These are phyloP conservation scores for Blastobotrys arbuscula DNA, from an alignment of 1,139 yeast species.

Conservation along the genomic window DNA sequence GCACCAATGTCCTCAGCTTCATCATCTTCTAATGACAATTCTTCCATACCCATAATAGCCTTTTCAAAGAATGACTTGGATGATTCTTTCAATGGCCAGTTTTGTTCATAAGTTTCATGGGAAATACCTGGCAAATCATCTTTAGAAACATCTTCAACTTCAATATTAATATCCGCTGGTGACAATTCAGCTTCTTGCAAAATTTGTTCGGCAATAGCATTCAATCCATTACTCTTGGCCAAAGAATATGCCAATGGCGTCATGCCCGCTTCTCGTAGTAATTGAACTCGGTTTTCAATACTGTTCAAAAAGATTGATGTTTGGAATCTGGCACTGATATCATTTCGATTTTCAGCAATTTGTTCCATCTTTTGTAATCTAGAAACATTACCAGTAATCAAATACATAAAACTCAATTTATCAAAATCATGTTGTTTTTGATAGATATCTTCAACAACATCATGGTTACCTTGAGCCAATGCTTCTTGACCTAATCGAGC, in stretches of 20 bases:
- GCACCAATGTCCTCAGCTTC: slow-evolving; percentile 16
- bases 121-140: slow-evolving; percentile 44
- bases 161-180: slow-evolving; percentile 57
- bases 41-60: slow-evolving; percentile 70
- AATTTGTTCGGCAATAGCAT: slow-evolving; percentile 65
- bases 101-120: slow-evolving; percentile 42
- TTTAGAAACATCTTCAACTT: slow-evolving; percentile 37
- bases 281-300: slow-evolving; percentile 66
- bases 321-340: slow-evolving; percentile 72
- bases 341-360: slow-evolving; percentile 87
- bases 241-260: slow-evolving; percentile 87
- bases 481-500: slow-evolving; percentile 82
- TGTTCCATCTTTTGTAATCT: slow-evolving; percentile 79
- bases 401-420: slow-evolving; percentile 80
- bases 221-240: slow-evolving; percentile 82
- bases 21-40: slow-evolving; percentile 48
- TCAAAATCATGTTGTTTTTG: slow-evolving; percentile 86
- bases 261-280: slow-evolving; percentile 73
- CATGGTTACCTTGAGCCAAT: slow-evolving; percentile 79
- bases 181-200: slow-evolving; percentile 57
- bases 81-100: slow-evolving; percentile 82
- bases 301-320: slow-evolving; percentile 77
- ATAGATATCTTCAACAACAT: slow-evolving; percentile 78
- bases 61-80: slow-evolving; percentile 77
- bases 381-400: slow-evolving; percentile 71